A percentile compares a stretch with the other conserved stretches of the same genome.
Conservation (phyloP, 75 land plant species). For the Cupressus sempervirens region DNA sequence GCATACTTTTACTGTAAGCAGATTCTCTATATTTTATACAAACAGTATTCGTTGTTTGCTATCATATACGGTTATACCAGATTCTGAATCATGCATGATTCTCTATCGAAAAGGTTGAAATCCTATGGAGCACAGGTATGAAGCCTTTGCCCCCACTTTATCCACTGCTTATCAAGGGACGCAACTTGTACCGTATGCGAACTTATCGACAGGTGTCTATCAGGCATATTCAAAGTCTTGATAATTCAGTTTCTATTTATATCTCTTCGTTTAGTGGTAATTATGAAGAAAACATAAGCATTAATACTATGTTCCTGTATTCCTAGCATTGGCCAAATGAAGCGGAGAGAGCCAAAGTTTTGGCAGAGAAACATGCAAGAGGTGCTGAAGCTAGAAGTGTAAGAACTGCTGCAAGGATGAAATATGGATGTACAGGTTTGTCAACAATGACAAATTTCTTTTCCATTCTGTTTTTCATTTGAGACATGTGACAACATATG, state of each 20-base stretch:
- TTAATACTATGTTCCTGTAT: background rate
- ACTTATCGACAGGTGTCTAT: conserved; percentile 18
- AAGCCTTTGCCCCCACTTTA: conserved; percentile 19
- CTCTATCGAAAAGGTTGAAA: conserved; percentile 22
- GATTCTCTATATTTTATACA: background rate
- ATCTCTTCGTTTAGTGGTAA: background rate
- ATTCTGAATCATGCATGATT: conserved; percentile 7
- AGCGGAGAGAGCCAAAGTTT: conserved; percentile 12
- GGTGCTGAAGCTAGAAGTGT: conserved; percentile 15
- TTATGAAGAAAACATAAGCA: background rate
- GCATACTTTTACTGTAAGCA: conserved; percentile 40
- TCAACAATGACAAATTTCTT: background rate
- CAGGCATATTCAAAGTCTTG: background rate
- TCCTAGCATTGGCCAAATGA: conserved; percentile 21
- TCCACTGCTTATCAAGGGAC: conserved; percentile 31
- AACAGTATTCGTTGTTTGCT: background rate
- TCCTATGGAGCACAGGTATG: conserved; percentile 27
- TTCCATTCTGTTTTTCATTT: background rate
- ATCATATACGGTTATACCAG: background rate
- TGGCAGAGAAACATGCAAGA: conserved; percentile 23
- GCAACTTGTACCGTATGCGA: conserved; percentile 25
- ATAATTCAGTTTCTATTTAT: background rate
- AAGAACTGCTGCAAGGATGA: conserved; percentile 6
- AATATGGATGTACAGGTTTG: conserved; percentile 5
- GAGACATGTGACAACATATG: background rate